A percentile compares a stretch with the other conserved stretches of the same genome.
These are phyloP conservation scores for Arxiozyma heterogenica DNA, from an alignment of 1,139 yeast species.

Conservation along the genomic window DNA sequence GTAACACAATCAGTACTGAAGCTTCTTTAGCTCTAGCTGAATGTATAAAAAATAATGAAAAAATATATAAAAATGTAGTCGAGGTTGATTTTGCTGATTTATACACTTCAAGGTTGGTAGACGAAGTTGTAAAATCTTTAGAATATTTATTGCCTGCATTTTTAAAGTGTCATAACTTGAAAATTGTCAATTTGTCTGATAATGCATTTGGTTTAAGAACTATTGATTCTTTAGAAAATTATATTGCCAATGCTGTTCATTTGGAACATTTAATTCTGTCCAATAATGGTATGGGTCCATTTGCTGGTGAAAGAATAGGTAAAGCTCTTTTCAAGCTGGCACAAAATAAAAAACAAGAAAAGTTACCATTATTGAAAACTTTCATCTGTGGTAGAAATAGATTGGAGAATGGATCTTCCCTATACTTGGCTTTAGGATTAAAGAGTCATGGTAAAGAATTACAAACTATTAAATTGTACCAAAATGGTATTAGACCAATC, in stretches of 20 bases:
- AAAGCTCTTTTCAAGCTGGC: conserved; percentile 69
- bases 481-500: conserved; percentile 92
- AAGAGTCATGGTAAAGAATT: conserved; percentile 61
- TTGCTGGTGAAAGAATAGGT: conserved; percentile 92
- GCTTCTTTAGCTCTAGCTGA: conserved; percentile 69
- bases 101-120: conserved; percentile 88
- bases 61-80: conserved; percentile 42
- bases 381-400: conserved; percentile 95
- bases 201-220: conserved; percentile 96
- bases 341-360: conserved; percentile 45
- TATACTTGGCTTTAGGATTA: conserved; percentile 66
- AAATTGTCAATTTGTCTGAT: conserved; percentile 76
- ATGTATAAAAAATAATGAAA: conserved; percentile 37
- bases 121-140: conserved; percentile 85
- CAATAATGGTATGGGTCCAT: conserved; percentile 96
- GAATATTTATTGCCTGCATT: conserved; percentile 64
- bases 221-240: conserved; percentile 77
- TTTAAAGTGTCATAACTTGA: conserved; percentile 56
- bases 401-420: conserved; percentile 84
- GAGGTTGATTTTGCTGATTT: conserved; percentile 83
- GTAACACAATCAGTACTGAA: conserved; percentile 89
- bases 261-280: conserved; percentile 79
- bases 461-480: conserved; percentile 71
- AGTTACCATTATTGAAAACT: conserved; percentile 48
- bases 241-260: conserved; percentile 65